Evolutionary conservation across 2,329 filamentous ascomycete species (phyloP), one percentile per base, ranked within the genome.

Genomic region (Trichoderma koningiopsis): DNA sequence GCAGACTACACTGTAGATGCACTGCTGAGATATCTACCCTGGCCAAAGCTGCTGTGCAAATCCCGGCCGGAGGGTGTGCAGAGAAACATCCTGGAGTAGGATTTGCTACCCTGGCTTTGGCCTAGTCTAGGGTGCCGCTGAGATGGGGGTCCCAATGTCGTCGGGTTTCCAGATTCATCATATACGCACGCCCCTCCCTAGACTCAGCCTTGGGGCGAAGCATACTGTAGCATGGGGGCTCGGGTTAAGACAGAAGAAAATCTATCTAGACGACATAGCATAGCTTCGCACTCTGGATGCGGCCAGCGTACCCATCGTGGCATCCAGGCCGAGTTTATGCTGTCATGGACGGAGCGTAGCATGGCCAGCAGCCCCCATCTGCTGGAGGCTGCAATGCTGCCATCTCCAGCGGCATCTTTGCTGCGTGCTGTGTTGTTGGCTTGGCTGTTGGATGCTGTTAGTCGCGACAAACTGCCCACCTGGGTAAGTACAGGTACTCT

Each of bases 151-250:
- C 31, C 33, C 33, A 35, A 5, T 63, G 60, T 43, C 19, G 43
- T 49, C 47, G 14, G n/a, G 19, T 4, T 29, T 10, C 43, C n/a
- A 52, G 59, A 62, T 62, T 6, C 27, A 47, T 35, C 33, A 13
- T 35, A 47, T 2, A 55, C 27, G 16, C 60, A 63, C 60, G 31
- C 58, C 29, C 60, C 60, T 31, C 27, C 60, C 31, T 53, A 24
- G 33, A 6, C 61, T 22, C 61, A 64, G 61, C 61, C 49, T 43
- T 56, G 52, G 49, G 61, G 61, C 61, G 49, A 55, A 64, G 61
- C 60, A 63, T 63, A 35, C 33, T 35, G 33, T 35, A 35, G 33
- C 33, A 35, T 35, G 27, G 60, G 60, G 60, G 47, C 59, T 52
- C 6, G 52, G 43, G 59, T 22, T 11, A 13, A 22, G 10, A 49